These are phyloP conservation scores for Taphrina sp. DNA, from an alignment of 1,139 yeast genomes.

Conservation along the genomic window DNA sequence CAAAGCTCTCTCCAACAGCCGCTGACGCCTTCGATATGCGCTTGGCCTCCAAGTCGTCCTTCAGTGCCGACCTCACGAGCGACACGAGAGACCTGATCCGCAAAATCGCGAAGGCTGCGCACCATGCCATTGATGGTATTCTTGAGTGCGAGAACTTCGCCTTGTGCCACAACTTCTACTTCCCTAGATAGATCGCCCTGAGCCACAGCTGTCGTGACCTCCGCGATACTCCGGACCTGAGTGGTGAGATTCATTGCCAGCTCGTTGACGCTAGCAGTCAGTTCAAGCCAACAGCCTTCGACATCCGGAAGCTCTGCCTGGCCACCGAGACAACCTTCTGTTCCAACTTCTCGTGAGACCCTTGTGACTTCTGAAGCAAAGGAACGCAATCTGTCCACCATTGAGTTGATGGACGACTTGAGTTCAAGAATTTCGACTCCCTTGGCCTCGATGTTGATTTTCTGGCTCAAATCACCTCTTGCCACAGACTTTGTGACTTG, in stretches of 20 bases:
- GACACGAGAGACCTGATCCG: conserved; percentile 81
- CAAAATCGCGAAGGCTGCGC: conserved; percentile 81
- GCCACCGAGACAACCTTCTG: conserved; percentile 85
- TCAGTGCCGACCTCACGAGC: conserved; percentile 89
- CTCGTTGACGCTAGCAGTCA: conserved; percentile 79
- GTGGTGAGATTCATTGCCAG: conserved; percentile 84
- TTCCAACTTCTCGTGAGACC: conserved; percentile 76
- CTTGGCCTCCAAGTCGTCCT: conserved; percentile 85
- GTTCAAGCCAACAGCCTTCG: conserved; percentile 80
- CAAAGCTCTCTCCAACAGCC: conserved; percentile 90
- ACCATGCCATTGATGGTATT: conserved; percentile 83
- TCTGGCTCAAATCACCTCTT: conserved; percentile 77
- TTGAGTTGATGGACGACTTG: conserved; percentile 75
- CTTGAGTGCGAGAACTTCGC: conserved; percentile 73
- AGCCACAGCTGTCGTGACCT: conserved; percentile 81
- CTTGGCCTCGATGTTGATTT: conserved; percentile 70
- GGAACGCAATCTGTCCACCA: conserved; percentile 83
- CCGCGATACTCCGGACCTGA: conserved; percentile 83
- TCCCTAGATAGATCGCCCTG: conserved; percentile 74
- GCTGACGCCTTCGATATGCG: conserved; percentile 75
- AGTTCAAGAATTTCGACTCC: conserved; percentile 66
- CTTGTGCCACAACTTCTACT: conserved; percentile 80
- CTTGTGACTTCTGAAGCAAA: conserved; percentile 81
- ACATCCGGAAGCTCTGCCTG: conserved; percentile 81
- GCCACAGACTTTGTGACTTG: conserved; percentile 81